phyloP scores from a whole-genome alignment of 1,284 basidiomycete genomes.

The Malassezia obtusa region DNA sequence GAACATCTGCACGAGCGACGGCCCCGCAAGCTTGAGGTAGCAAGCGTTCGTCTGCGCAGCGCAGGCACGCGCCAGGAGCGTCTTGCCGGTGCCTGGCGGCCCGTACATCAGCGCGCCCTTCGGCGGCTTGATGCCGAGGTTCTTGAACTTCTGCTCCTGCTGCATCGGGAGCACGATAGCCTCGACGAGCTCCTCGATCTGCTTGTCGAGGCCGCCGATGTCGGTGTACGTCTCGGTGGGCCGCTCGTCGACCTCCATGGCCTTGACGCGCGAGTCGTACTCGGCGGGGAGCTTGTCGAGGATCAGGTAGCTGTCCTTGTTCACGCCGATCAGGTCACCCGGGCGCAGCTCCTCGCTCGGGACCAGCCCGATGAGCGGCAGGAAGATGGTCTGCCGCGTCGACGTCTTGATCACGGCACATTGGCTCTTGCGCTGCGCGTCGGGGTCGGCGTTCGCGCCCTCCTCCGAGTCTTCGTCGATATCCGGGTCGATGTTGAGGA shows the following conservation, averaged over 20 bases:
- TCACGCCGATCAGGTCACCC: conserved; percentile 91
- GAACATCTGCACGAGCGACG: conserved; percentile 72
- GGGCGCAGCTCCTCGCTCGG: conserved; percentile 79
- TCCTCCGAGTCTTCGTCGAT: conserved; percentile 71
- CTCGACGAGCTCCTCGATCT: conserved; percentile 70
- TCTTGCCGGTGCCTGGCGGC: conserved; percentile 87
- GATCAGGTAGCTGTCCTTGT: conserved; percentile 98
- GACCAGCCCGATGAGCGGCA: conserved; percentile 93
- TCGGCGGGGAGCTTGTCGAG: conserved; percentile 74
- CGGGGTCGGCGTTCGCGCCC: conserved; percentile 82
- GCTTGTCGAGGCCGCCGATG: conserved; percentile 69
- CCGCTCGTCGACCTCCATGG: conserved; percentile 84
- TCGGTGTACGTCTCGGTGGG: conserved; percentile 70
- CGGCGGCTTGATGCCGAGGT: conserved; percentile 66
- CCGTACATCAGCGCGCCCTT: conserved; percentile 73
- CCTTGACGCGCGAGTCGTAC: conserved; percentile 69
- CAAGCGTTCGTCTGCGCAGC: conserved; percentile 72
- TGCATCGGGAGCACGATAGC: conserved; percentile 72
- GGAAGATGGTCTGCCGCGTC: conserved; percentile 87
- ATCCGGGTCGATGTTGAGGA: conserved; percentile 79
- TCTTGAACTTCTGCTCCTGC: conserved; percentile 71
- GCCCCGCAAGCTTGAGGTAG: conserved; percentile 68
- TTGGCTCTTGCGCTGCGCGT: conserved; percentile 88
- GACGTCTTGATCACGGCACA: conserved; percentile 98
- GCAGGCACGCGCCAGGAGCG: conserved; percentile 83